Evolutionary conservation across 345 rosid genomes (phyloP).

Genomic region (Noccaea bulbosa): DNA sequence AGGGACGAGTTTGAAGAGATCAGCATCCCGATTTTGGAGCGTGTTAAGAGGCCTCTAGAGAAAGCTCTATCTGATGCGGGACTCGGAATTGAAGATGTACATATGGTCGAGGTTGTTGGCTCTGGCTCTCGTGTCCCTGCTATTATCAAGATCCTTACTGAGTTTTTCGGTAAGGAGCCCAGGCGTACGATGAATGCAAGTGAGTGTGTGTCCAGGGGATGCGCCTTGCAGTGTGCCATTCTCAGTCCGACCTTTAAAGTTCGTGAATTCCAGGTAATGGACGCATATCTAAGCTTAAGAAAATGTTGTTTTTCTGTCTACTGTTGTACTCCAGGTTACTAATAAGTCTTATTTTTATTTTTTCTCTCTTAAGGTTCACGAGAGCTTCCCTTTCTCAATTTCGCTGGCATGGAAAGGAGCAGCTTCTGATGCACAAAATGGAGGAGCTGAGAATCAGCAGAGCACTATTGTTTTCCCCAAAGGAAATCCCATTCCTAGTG

Average conservation of each 20-base stretch:
- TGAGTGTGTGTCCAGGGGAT: conserved; percentile 92
- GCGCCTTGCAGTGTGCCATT: conserved; percentile 93
- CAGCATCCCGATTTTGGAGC: conserved; percentile 78
- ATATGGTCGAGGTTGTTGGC: conserved; percentile 91
- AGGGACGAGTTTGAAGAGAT: conserved; percentile 91
- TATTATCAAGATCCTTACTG: conserved; percentile 72
- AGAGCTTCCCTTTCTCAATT: conserved; percentile 83
- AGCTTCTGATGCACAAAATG: conserved; percentile 65
- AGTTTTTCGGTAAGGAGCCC: conserved; percentile 97
- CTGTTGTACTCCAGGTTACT: conserved; percentile 5
- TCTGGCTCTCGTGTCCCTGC: conserved; percentile 92
- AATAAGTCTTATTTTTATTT: not conserved
- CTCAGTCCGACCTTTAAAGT: conserved; percentile 98
- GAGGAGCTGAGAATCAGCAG: conserved; percentile 70
- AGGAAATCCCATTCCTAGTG: conserved; percentile 86
- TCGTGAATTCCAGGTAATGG: conserved; percentile 86
- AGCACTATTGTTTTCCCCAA: conserved; percentile 77
- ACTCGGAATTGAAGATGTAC: conserved; percentile 72
- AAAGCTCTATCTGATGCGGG: conserved; percentile 89
- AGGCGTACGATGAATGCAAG: conserved; percentile 98
- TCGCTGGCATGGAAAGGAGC: conserved; percentile 84
- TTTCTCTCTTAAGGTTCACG: conserved; percentile 60
- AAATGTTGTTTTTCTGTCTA: not conserved
- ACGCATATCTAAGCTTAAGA: conserved; percentile 1
- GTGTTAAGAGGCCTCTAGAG: conserved; percentile 85